phyloP scores from a whole-genome alignment of 2,329 filamentous ascomycete genomes.

The Didymella sp. region DNA sequence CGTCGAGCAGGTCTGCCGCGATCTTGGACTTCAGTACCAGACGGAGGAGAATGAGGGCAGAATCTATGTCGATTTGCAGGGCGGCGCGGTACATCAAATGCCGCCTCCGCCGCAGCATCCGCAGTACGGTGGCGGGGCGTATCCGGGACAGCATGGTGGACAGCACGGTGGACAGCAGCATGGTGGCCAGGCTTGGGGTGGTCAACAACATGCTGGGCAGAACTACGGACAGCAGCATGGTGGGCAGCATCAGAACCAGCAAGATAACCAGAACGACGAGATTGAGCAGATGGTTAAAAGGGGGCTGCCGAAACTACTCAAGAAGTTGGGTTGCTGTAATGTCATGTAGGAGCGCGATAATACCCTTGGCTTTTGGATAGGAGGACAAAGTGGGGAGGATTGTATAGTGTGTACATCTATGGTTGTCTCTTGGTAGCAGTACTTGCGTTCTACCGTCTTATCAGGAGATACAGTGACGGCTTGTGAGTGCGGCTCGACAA shows the following conservation, averaged over 20 bases:
- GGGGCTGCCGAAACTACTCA: constrained; percentile 65
- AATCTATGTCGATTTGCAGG: constrained; percentile 86
- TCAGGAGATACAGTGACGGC: no score
- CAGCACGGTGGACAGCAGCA: constrained; percentile 49
- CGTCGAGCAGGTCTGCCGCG: constrained; percentile 83
- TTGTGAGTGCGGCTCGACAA: no score
- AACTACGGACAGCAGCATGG: constrained; percentile 32
- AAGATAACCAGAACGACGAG: constrained; percentile 62
- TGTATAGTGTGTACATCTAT: constrained; percentile 1
- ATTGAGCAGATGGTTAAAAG: constrained; percentile 67
- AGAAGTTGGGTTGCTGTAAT: constrained; percentile 72
- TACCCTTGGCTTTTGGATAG: constrained; percentile 19
- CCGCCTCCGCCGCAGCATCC: constrained; percentile 52
- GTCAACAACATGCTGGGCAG: constrained; percentile 43
- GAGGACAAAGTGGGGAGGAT: no score
- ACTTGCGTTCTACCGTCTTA: no score
- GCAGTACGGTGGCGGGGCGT: constrained; percentile 41
- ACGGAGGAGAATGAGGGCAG: constrained; percentile 90
- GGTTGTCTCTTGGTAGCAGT: no score
- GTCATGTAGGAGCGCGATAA: constrained; percentile 66
- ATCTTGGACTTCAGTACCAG: constrained; percentile 80
- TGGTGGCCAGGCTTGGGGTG: constrained; percentile 43
- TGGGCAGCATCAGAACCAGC: constrained; percentile 48
- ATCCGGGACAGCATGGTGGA: constrained; percentile 36
- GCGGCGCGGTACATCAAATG: constrained; percentile 61